These are phyloP conservation scores for Caryopteris hybrid DNA, from an alignment of 305 asterid species.

Conservation along the genomic window DNA sequence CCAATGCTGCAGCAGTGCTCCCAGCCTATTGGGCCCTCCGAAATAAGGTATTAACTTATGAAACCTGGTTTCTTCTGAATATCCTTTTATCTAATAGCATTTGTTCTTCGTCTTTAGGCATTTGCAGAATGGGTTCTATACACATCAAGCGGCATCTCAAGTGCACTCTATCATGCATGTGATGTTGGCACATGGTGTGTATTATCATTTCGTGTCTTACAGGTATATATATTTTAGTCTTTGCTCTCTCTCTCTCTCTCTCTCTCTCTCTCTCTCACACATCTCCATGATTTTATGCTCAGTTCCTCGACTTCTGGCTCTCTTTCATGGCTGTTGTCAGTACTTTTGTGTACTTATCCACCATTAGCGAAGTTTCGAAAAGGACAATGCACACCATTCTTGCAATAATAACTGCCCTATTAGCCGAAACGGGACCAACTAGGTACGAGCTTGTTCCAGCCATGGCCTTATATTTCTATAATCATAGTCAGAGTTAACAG, in stretches of 20 bases:
- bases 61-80: not conserved
- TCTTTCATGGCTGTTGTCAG: conserved; percentile 98
- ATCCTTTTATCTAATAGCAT: not conserved
- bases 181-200: conserved; percentile 98
- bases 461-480: not conserved
- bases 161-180: conserved; percentile 92
- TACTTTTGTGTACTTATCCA: conserved; percentile 75
- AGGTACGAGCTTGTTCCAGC: conserved; percentile 34
- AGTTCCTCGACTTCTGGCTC: conserved; percentile 99
- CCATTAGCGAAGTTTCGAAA: conserved; percentile 69
- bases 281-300: conserved; percentile 15
- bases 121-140: conserved; percentile 96
- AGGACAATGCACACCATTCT: conserved; percentile 86
- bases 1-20: conserved; percentile 86
- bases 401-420: conserved; percentile 84
- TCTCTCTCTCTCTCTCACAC: not conserved
- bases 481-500: conserved; percentile 16
- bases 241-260: not conserved
- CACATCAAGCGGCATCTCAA: conserved; percentile 87
- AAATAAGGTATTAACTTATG: conserved; percentile 49
- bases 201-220: conserved; percentile 64
- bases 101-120: conserved; percentile 47
- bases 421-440: conserved; percentile 95
- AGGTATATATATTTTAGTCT: conserved; percentile 41
- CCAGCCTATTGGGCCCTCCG: conserved; percentile 98